Evolutionary conservation across 2,329 filamentous ascomycete genomes (phyloP).

Genomic region (Microdochium paspali): DNA sequence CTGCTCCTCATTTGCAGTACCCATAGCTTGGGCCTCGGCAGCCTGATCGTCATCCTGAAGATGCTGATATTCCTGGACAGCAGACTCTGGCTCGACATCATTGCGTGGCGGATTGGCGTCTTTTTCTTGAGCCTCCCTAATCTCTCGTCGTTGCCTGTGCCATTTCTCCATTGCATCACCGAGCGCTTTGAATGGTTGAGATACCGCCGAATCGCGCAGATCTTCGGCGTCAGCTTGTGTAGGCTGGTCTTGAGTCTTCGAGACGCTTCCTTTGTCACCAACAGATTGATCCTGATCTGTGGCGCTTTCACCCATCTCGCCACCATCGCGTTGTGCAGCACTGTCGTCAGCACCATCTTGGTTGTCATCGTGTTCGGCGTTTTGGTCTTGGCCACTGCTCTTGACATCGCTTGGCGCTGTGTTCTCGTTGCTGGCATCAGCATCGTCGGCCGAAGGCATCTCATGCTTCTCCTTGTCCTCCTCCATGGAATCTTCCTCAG

Average conservation of each 20-base stretch:
- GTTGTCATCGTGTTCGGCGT: conserved; percentile 52
- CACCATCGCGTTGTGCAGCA: conserved; percentile 55
- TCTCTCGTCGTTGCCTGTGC: conserved; percentile 82
- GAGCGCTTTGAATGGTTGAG: conserved; percentile 84
- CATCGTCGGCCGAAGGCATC: conserved; percentile 27
- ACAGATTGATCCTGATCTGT: conserved; percentile 54
- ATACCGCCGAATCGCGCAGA: conserved; percentile 30
- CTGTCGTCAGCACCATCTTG: conserved; percentile 52
- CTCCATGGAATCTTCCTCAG: too few relatives aligned
- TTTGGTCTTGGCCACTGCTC: conserved; percentile 55
- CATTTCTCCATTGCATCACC: conserved; percentile 88
- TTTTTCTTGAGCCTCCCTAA: conserved; percentile 51
- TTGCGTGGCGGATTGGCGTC: conserved; percentile 42
- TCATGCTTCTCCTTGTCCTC: conserved; percentile 22
- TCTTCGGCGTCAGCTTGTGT: conserved; percentile 32
- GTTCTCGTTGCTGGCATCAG: conserved; percentile 49
- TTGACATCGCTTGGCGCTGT: conserved; percentile 54
- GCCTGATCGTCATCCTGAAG: conserved; percentile 72
- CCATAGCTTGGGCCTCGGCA: conserved; percentile 85
- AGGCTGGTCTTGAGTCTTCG: conserved; percentile 34
- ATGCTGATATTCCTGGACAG: conserved; percentile 88
- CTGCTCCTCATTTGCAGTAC: conserved; percentile 80
- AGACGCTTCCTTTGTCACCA: conserved; percentile 51
- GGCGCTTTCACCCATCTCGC: conserved; percentile 54
- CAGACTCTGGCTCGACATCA: conserved; percentile 36